These are phyloP conservation scores for Bipolaris zeicola DNA, from an alignment of 2,329 filamentous ascomycete genomes.

Conservation along the genomic window DNA sequence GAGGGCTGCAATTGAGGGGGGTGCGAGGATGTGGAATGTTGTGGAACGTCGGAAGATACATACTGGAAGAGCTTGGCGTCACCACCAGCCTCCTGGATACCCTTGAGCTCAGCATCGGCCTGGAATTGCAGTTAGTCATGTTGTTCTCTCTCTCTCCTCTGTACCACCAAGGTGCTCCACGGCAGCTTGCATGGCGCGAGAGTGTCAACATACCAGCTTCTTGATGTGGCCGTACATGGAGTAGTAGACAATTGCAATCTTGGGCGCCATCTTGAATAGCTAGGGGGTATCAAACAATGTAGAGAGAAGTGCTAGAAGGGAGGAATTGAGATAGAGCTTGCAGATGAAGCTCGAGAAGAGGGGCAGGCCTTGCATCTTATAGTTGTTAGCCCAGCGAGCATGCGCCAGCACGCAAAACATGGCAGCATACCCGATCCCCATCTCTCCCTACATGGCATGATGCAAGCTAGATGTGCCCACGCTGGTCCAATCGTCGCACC, in stretches of 20 bases:
- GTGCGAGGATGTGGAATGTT: background rate
- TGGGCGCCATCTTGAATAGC: constrained; percentile 72
- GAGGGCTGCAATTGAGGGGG: background rate
- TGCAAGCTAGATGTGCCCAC: background rate
- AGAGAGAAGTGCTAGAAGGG: background rate
- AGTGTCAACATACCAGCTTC: constrained; percentile 35
- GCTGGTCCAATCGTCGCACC: background rate
- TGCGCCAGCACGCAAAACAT: background rate
- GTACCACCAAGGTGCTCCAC: background rate
- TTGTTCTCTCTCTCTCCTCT: constrained; percentile 12
- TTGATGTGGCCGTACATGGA: constrained; percentile 47
- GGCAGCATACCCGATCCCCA: background rate
- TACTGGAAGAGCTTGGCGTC: constrained; percentile 81
- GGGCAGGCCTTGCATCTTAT: constrained; percentile 1
- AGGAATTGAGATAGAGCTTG: background rate
- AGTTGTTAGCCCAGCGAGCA: background rate
- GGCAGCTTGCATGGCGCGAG: background rate
- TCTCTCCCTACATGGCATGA: constrained; percentile 5
- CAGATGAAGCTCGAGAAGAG: background rate
- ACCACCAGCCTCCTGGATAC: constrained; percentile 87
- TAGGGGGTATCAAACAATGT: constrained; percentile 22
- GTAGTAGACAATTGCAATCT: constrained; percentile 83
- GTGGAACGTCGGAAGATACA: constrained; percentile 31
- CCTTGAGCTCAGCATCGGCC: constrained; percentile 91
- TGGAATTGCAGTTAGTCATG: constrained; percentile 42